These are phyloP conservation scores for Scytalidium lignicola DNA, from an alignment of 2,329 filamentous ascomycete species.

Conservation along the genomic window DNA sequence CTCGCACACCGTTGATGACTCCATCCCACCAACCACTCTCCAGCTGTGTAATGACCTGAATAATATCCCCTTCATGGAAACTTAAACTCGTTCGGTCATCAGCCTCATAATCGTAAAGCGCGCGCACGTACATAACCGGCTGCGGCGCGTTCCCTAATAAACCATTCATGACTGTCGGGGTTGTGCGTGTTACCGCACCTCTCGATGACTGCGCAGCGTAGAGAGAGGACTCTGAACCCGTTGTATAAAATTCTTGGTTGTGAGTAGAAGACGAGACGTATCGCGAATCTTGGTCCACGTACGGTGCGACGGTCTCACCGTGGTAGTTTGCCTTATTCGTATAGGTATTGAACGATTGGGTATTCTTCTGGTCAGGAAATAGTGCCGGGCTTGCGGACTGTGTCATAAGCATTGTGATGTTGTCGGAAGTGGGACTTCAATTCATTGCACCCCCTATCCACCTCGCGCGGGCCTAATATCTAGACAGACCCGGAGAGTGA, in stretches of 20 bases:
- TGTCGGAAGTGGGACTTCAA: constrained; percentile 17
- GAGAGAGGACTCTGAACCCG: constrained; percentile 10
- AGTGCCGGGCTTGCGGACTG: constrained; percentile 22
- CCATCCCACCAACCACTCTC: constrained; percentile 99
- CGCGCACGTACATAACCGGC: constrained; percentile 83
- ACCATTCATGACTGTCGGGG: constrained; percentile 50
- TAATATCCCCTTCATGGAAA: constrained; percentile 94
- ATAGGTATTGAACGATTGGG: constrained; percentile 17
- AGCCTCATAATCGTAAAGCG: constrained; percentile 95
- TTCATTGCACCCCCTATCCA: constrained; percentile 2
- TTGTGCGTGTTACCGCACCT: constrained; percentile 19
- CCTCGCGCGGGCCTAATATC: not conserved
- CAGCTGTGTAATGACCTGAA: constrained; percentile 95
- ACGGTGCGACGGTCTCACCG: constrained; percentile 12
- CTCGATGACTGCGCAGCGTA: constrained; percentile 11
- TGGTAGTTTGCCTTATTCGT: constrained; percentile 7
- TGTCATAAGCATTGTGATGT: constrained; percentile 50
- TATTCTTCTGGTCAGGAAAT: constrained; percentile 23
- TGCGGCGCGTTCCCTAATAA: constrained; percentile 54
- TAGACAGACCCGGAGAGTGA: not conserved
- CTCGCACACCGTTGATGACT: constrained; percentile 91
- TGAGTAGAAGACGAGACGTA: constrained; percentile 1
- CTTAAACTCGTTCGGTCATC: constrained; percentile 95
- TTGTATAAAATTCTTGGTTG: constrained; percentile 3
- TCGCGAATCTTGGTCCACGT: constrained; percentile 10